A percentile compares a stretch with the other conserved stretches of the same genome.
Evolutionary conservation across 768 basidiomycete species (phyloP).

Genomic region (Trametes villosa): DNA sequence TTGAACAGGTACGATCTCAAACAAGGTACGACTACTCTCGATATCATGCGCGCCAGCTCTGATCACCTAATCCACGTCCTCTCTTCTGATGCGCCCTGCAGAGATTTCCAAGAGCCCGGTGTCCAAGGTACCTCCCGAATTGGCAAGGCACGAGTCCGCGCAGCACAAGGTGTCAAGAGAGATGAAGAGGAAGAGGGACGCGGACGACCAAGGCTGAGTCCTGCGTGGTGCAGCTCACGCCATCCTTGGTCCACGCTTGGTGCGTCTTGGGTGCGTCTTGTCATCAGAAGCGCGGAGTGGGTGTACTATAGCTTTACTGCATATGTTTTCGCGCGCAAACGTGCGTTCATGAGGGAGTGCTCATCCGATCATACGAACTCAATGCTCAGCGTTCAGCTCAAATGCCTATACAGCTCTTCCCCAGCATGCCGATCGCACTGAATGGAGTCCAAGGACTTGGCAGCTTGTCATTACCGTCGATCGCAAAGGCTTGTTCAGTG

Average conservation of each 20-base stretch:
- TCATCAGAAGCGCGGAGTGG: constrained; percentile 1
- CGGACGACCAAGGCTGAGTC: constrained; percentile 59
- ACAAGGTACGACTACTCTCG: constrained; percentile 60
- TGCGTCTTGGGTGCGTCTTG: constrained; percentile 9
- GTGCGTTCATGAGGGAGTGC: constrained; percentile 2
- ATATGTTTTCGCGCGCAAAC: constrained; percentile 4
- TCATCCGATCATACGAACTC: neutral
- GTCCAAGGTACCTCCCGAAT: constrained; percentile 84
- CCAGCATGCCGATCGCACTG: neutral
- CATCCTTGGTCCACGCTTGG: neutral
- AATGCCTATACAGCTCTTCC: too few relatives aligned
- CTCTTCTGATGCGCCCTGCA: constrained; percentile 34
- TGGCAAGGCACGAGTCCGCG: constrained; percentile 90
- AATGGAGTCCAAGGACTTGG: neutral
- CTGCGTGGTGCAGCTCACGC: neutral
- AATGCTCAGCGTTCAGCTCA: neutral
- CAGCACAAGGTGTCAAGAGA: constrained; percentile 90
- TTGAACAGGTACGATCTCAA: constrained; percentile 86
- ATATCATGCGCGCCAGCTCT: constrained; percentile 16
- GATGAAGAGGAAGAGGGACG: constrained; percentile 94
- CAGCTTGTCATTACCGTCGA: too few relatives aligned
- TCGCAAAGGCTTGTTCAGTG: constrained; percentile 1
- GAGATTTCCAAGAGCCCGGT: constrained; percentile 95
- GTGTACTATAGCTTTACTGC: constrained; percentile 6
- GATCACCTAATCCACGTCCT: constrained; percentile 4